These are phyloP conservation scores for Nemania serpens DNA, from an alignment of 2,329 filamentous ascomycete species.

Conservation along the genomic window DNA sequence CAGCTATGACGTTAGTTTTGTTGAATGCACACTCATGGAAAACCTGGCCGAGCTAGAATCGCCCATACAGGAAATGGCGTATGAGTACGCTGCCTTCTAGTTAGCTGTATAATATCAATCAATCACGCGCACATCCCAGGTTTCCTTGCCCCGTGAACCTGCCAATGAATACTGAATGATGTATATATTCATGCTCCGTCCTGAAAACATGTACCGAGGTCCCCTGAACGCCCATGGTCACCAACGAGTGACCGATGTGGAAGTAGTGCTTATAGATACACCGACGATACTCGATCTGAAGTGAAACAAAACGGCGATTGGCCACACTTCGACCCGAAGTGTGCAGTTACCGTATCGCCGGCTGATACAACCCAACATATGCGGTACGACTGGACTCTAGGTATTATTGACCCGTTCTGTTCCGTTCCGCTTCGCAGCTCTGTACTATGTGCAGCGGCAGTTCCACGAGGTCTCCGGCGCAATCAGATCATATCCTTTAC, in stretches of 20 bases:
- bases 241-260: conserved; percentile 29
- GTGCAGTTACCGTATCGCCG: background rate
- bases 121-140: conserved; percentile 2
- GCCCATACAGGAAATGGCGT: conserved; percentile 4
- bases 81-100: conserved; percentile 6
- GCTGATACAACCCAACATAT: background rate
- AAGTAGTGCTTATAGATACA: conserved; percentile 33
- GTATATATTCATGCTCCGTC: conserved; percentile 29
- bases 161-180: conserved; percentile 13
- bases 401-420: background rate
- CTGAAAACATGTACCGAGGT: conserved; percentile 18
- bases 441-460: background rate
- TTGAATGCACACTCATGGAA: conserved; percentile 17
- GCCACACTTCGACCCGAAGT: background rate
- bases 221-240: conserved; percentile 35
- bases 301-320: background rate
- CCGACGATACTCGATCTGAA: conserved; percentile 9
- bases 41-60: conserved; percentile 5
- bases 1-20: conserved; percentile 30
- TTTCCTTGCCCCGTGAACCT: background rate
- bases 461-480: background rate
- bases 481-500: background rate
- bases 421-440: background rate
- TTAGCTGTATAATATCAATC: conserved; percentile 16
- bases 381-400: background rate